These are phyloP conservation scores for Ophiorrhiza pumila DNA, from an alignment of 257 asterid species.

Conservation along the genomic window DNA sequence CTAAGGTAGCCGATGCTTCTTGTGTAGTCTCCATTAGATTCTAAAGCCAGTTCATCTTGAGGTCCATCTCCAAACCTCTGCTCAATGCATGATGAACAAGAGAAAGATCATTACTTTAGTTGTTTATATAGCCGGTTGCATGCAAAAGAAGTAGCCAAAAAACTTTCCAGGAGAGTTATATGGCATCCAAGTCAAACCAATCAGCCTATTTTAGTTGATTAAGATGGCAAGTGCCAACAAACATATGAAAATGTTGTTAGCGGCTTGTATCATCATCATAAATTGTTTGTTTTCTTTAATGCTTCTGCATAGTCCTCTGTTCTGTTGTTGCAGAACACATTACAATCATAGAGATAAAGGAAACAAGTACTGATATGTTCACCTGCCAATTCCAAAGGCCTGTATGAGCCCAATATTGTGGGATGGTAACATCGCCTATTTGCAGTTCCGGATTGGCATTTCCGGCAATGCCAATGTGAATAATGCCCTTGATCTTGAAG, in stretches of 20 bases:
- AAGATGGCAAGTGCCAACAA: neutral
- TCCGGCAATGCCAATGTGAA: slow-evolving; percentile 62
- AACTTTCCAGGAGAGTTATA: too few relatives aligned
- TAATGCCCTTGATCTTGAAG: slow-evolving; percentile 47
- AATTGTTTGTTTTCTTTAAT: too few relatives aligned
- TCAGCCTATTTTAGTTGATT: neutral
- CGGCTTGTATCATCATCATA: too few relatives aligned
- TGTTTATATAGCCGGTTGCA: too few relatives aligned
- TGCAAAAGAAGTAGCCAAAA: too few relatives aligned
- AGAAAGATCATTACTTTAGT: neutral
- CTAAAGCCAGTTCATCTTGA: slow-evolving; percentile 40
- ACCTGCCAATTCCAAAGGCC: slow-evolving; percentile 73
- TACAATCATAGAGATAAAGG: neutral
- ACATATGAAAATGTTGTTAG: neutral
- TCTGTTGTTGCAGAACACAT: neutral
- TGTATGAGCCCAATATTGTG: slow-evolving; percentile 49
- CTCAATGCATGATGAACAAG: neutral
- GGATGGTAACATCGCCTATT: slow-evolving; percentile 56
- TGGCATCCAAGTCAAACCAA: neutral
- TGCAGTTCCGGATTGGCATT: slow-evolving; percentile 39
- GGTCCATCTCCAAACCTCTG: slow-evolving; percentile 56
- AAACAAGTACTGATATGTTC: neutral
- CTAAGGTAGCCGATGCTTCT: slow-evolving; percentile 22
- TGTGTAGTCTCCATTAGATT: slow-evolving; percentile 45
- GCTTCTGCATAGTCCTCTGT: too few relatives aligned